Conservation (phyloP, 2,329 filamentous ascomycete species). For the Colletotrichum camelliae region DNA sequence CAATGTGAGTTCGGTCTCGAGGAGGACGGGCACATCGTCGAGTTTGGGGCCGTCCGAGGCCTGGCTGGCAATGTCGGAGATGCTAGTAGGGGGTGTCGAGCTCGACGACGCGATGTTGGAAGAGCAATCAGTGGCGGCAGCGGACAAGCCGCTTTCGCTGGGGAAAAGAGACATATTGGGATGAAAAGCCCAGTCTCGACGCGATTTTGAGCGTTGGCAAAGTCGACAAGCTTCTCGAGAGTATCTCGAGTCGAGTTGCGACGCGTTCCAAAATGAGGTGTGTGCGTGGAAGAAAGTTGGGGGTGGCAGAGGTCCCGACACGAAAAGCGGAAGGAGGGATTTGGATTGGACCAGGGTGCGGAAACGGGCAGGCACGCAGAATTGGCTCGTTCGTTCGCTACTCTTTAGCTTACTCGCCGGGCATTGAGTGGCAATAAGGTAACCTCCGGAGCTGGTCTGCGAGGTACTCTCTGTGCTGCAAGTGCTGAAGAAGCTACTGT, state of each 20-base stretch:
- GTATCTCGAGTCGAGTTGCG: conserved; percentile 7
- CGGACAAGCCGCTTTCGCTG: conserved; percentile 35
- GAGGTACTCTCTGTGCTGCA: not conserved
- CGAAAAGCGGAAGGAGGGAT: conserved; percentile 18
- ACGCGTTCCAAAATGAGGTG: conserved; percentile 17
- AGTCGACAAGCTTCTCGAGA: not conserved
- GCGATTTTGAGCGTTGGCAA: conserved; percentile 9
- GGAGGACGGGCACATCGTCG: conserved; percentile 27
- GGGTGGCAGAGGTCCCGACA: conserved; percentile 12
- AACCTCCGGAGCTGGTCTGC: not conserved
- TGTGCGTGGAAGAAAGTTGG: conserved; percentile 15
- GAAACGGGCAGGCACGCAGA: conserved; percentile 15
- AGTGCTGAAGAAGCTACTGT: not conserved
- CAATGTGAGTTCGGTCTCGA: conserved; percentile 16
- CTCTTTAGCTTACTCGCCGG: conserved; percentile 15
- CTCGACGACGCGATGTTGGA: conserved; percentile 60
- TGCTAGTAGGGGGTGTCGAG: conserved; percentile 71
- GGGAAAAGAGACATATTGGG: conserved; percentile 33
- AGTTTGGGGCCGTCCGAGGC: conserved; percentile 49
- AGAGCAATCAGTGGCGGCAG: conserved; percentile 42
- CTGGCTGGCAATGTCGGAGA: conserved; percentile 66
- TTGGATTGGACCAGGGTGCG: conserved; percentile 11
- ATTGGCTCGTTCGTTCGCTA: conserved; percentile 17
- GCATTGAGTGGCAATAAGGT: conserved; percentile 20
- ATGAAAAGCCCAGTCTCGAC: conserved; percentile 13